Conservation (phyloP, 2,329 filamentous ascomycete genomes). For the Phaeosphaeria sp. region DNA sequence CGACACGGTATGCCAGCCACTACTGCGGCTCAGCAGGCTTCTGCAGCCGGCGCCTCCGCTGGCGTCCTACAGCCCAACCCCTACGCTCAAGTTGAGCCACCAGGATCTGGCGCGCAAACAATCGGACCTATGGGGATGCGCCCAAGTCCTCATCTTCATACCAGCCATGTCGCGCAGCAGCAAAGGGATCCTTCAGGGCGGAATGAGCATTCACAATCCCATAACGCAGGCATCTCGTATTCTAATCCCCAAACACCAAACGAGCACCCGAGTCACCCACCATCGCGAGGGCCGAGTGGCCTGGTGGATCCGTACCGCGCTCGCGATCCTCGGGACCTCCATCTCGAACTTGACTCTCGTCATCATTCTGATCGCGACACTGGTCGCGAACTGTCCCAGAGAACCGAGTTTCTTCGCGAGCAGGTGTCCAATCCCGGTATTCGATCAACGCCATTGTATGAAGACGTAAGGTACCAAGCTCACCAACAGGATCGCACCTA, state of each 20-base stretch:
- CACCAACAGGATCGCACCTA: slow-evolving; percentile 37
- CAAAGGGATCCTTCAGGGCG: slow-evolving; percentile 36
- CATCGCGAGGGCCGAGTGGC: slow-evolving; percentile 29
- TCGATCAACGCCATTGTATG: slow-evolving; percentile 30
- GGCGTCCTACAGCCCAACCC: slow-evolving; percentile 47
- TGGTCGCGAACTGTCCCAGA: slow-evolving; percentile 39
- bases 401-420: slow-evolving; percentile 38
- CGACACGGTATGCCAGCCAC: slow-evolving; percentile 32
- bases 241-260: slow-evolving; percentile 42
- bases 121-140: slow-evolving; percentile 45
- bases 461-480: slow-evolving; percentile 38
- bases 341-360: slow-evolving; percentile 37
- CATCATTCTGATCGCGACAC: slow-evolving; percentile 41
- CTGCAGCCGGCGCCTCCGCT: slow-evolving; percentile 24
- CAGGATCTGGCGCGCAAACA: slow-evolving; percentile 32
- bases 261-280: slow-evolving; percentile 33
- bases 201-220: slow-evolving; percentile 42
- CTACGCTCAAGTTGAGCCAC: slow-evolving; percentile 46
- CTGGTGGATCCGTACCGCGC: slow-evolving; percentile 37
- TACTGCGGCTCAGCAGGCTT: slow-evolving; percentile 25
- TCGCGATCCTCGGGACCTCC: slow-evolving; percentile 37
- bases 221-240: slow-evolving; percentile 38
- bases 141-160: slow-evolving; percentile 43
- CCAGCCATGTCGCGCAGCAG: slow-evolving; percentile 35
- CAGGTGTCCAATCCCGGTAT: slow-evolving; percentile 32